phyloP scores from a whole-genome alignment of 2,329 filamentous ascomycete genomes.

The Aspergillus sergii region DNA sequence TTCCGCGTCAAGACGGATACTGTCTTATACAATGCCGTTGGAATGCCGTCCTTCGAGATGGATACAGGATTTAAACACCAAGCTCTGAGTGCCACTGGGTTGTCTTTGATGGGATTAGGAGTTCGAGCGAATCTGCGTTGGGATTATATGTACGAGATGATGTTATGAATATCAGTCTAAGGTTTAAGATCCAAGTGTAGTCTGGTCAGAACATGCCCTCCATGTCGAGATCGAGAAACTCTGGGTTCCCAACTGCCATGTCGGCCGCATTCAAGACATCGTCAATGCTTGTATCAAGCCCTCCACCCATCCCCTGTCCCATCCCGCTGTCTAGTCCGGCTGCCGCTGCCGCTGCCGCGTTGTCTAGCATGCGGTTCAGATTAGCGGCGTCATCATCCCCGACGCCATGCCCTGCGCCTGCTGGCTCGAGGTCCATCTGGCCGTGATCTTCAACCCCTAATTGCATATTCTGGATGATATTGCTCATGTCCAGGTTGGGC shows the following conservation, averaged over 20 bases:
- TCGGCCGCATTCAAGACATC: conserved; percentile 48
- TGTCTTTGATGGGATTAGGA: neutral
- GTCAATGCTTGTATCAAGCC: conserved; percentile 44
- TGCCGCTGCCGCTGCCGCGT: conserved; percentile 38
- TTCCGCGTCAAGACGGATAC: neutral
- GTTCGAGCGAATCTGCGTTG: neutral
- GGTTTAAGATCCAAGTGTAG: neutral
- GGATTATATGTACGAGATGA: neutral
- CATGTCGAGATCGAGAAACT: conserved; percentile 49
- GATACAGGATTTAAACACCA: neutral
- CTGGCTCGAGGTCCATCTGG: conserved; percentile 36
- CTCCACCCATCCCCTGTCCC: conserved; percentile 23
- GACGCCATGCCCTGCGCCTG: conserved; percentile 17
- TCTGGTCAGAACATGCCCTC: conserved; percentile 44
- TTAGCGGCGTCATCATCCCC: conserved; percentile 34
- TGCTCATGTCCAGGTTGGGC: conserved; percentile 44
- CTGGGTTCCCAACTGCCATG: conserved; percentile 47
- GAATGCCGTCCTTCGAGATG: neutral
- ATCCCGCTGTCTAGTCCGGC: conserved; percentile 33
- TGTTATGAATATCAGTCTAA: neutral
- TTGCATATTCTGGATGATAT: conserved; percentile 47
- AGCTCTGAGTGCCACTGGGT: neutral
- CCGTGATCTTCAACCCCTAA: conserved; percentile 36
- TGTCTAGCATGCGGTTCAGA: conserved; percentile 44
- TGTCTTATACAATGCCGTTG: neutral